Conservation (phyloP, 495 filamentous ascomycete species). For the Penicillium bovifimosum region DNA sequence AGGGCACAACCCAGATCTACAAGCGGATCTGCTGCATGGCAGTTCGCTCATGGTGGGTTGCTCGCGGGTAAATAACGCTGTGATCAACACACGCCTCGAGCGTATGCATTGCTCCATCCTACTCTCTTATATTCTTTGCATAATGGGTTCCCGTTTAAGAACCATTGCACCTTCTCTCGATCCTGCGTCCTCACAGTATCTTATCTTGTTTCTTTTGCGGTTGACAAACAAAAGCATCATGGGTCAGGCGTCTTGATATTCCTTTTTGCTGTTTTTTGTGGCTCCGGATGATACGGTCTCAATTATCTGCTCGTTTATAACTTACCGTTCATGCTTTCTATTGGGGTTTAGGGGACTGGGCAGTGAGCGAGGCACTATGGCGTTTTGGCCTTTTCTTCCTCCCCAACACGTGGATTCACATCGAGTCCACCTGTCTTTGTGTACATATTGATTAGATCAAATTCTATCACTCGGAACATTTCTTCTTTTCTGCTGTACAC, state of each 20-base stretch:
- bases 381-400: slow-evolving; percentile 24
- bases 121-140: slow-evolving; percentile 7
- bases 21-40: slow-evolving; percentile 73
- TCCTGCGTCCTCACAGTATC: slow-evolving; percentile 5
- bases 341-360: slow-evolving; percentile 16
- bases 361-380: slow-evolving; percentile 20
- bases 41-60: slow-evolving; percentile 49
- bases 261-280: background rate
- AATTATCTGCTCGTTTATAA: slow-evolving; percentile 1
- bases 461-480: background rate
- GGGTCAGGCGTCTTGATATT: slow-evolving; percentile 20
- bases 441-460: slow-evolving; percentile 10
- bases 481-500: background rate
- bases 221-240: slow-evolving; percentile 26
- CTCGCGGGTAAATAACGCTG: slow-evolving; percentile 30
- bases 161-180: slow-evolving; percentile 2
- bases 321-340: slow-evolving; percentile 6
- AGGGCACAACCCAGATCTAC: slow-evolving; percentile 75
- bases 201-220: slow-evolving; percentile 8
- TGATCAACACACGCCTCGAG: background rate
- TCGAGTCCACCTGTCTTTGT: slow-evolving; percentile 10
- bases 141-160: background rate
- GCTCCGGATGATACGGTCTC: slow-evolving; percentile 4
- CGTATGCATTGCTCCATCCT: background rate
- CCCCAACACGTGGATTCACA: slow-evolving; percentile 5